These are phyloP conservation scores for Chytriomyces sp. DNA, from an alignment of 192 early-diverging fungal genomes.

Conservation along the genomic window DNA sequence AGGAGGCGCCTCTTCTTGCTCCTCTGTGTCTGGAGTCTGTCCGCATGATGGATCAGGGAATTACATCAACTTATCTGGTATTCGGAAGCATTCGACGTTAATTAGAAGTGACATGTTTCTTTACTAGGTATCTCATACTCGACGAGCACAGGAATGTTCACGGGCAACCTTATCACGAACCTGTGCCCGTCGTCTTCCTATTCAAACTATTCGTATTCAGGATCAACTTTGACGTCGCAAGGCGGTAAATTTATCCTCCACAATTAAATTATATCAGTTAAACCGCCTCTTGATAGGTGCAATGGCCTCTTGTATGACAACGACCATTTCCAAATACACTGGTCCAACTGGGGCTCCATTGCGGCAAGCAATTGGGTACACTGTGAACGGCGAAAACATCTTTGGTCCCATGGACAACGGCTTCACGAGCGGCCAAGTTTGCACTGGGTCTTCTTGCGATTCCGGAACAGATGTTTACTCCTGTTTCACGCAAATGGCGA, in stretches of 20 bases:
- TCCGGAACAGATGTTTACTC: background rate
- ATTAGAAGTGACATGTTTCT: no score
- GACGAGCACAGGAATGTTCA: no score
- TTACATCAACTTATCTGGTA: no score
- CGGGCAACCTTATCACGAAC: background rate
- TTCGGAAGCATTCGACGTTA: no score
- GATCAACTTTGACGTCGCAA: background rate
- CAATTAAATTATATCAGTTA: background rate
- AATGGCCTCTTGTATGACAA: background rate
- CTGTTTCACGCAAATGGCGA: background rate
- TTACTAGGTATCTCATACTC: no score
- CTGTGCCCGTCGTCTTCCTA: background rate
- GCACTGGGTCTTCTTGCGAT: slow-evolving; percentile 6
- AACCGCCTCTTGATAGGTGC: background rate
- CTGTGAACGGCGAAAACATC: background rate
- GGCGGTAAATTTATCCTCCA: background rate
- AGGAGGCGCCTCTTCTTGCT: no score
- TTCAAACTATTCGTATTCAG: background rate
- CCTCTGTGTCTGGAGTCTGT: no score
- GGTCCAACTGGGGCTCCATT: background rate
- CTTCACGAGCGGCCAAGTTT: slow-evolving; percentile 1
- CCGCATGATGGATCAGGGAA: no score
- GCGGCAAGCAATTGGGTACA: background rate
- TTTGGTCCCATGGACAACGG: slow-evolving; percentile 20
- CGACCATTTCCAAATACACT: background rate